Evolutionary conservation across 305 asterid genomes (phyloP).

Genomic region (Rubia occidens): DNA sequence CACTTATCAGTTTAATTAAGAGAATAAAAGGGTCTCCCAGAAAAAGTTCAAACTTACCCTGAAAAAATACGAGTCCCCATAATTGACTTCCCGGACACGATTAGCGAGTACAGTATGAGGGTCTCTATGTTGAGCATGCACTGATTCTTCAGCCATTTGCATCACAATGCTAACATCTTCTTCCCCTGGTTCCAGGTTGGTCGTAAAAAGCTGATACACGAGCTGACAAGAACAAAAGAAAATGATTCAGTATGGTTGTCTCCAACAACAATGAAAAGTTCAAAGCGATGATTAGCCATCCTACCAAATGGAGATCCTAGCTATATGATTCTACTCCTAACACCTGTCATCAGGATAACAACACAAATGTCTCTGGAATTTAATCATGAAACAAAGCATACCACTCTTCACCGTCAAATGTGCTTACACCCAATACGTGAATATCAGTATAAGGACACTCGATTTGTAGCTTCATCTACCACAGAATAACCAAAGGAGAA

Average conservation of each 20-base stretch:
- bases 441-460: not conserved
- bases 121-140: constrained; percentile 93
- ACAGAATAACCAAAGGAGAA: not conserved
- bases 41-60: constrained; percentile 43
- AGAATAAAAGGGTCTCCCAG: constrained; percentile 1
- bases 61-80: constrained; percentile 85
- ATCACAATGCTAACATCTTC: constrained; percentile 89
- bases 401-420: not conserved
- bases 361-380: not conserved
- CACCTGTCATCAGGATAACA: not conserved
- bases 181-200: constrained; percentile 68
- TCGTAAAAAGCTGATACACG: constrained; percentile 85
- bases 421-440: not conserved
- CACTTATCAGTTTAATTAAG: constrained; percentile 13
- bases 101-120: constrained; percentile 82
- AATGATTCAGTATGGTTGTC: constrained; percentile 14
- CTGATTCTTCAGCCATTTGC: constrained; percentile 98
- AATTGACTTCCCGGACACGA: constrained; percentile 89
- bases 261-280: not conserved
- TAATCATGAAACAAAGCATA: not conserved
- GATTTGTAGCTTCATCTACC: not conserved
- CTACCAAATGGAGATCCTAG: not conserved
- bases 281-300: constrained; percentile 3
- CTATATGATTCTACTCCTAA: not conserved
- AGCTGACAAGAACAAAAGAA: constrained; percentile 36